A percentile compares a stretch with the other conserved stretches of the same genome.
Evolutionary conservation across 306 rosid genomes (phyloP).

Genomic region (Fragaria iinumae): DNA sequence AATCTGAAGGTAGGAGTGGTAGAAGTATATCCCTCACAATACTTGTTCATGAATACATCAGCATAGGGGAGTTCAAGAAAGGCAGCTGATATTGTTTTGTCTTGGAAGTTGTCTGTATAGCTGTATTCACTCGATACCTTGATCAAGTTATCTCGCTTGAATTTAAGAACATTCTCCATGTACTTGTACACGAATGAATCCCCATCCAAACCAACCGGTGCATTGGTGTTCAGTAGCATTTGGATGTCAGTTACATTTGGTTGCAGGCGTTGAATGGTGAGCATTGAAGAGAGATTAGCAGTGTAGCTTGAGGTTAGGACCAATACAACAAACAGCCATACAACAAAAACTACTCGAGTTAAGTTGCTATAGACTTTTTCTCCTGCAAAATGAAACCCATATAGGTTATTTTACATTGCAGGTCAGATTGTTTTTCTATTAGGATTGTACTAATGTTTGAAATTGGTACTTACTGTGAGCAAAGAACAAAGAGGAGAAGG

Average conservation of each 20-base stretch:
- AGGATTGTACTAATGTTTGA: background rate
- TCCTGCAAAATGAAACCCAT: constrained; percentile 29
- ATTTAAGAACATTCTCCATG: constrained; percentile 31
- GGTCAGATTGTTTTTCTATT: background rate
- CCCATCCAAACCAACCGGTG: constrained; percentile 44
- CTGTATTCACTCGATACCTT: constrained; percentile 24
- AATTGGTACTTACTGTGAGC: constrained; percentile 60
- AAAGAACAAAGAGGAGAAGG: constrained; percentile 68
- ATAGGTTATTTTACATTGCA: background rate
- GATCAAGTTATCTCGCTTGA: constrained; percentile 37
- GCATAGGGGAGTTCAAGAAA: constrained; percentile 63
- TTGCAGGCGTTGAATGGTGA: constrained; percentile 38
- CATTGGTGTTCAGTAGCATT: constrained; percentile 40
- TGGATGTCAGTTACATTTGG: constrained; percentile 34
- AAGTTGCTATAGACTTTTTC: constrained; percentile 42
- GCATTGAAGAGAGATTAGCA: constrained; percentile 59
- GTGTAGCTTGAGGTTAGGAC: constrained; percentile 64
- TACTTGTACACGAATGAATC: constrained; percentile 54
- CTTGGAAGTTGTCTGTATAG: constrained; percentile 29
- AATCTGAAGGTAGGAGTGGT: constrained; percentile 36
- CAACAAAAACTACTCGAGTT: constrained; percentile 42
- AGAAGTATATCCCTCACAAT: constrained; percentile 45
- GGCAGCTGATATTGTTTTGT: constrained; percentile 44
- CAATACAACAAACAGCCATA: constrained; percentile 53
- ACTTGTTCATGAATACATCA: constrained; percentile 39